A percentile compares a stretch with the other conserved stretches of the same genome.
Conservation (phyloP, 768 basidiomycete species). For the Lentinula sp. region DNA sequence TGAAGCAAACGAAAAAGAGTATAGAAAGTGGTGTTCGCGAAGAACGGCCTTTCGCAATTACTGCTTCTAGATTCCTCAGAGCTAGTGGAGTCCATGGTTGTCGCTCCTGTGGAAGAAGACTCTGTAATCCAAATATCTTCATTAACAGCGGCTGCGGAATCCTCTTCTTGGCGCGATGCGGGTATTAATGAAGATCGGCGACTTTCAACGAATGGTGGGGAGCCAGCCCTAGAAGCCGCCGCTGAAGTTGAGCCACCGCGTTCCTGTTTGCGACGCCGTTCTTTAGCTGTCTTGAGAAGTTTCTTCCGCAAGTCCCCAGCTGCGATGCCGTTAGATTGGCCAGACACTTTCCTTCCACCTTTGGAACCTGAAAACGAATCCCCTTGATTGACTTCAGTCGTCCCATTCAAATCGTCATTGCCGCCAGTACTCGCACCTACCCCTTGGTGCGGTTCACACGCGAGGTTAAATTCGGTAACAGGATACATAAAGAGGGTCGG, state of each 20-base stretch:
- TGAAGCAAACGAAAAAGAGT: conserved; percentile 83
- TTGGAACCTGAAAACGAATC: conserved; percentile 24
- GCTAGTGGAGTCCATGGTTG: neutral
- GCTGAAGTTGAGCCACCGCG: conserved; percentile 23
- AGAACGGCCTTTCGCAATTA: conserved; percentile 49
- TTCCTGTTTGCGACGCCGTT: conserved; percentile 34
- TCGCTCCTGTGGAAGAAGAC: neutral
- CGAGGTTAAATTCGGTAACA: conserved; percentile 59
- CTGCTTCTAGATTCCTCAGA: conserved; percentile 2
- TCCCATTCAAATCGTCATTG: conserved; percentile 32
- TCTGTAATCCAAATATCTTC: conserved; percentile 8
- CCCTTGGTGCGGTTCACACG: conserved; percentile 46
- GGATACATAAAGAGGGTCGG: conserved; percentile 74
- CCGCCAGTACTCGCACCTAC: conserved; percentile 9
- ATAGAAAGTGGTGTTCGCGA: conserved; percentile 91
- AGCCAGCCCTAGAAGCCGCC: conserved; percentile 34
- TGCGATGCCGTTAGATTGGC: conserved; percentile 40
- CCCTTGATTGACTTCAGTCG: neutral
- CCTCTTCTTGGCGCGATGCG: conserved; percentile 11
- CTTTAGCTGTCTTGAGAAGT: conserved; percentile 69
- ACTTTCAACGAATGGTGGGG: conserved; percentile 25
- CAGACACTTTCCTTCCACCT: conserved; percentile 42
- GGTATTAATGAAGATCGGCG: conserved; percentile 23
- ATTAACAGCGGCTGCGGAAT: neutral
- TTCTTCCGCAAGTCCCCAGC: conserved; percentile 74